These are phyloP conservation scores for Aureobasidium pullulans DNA, from an alignment of 2,329 filamentous ascomycete species.

Conservation along the genomic window DNA sequence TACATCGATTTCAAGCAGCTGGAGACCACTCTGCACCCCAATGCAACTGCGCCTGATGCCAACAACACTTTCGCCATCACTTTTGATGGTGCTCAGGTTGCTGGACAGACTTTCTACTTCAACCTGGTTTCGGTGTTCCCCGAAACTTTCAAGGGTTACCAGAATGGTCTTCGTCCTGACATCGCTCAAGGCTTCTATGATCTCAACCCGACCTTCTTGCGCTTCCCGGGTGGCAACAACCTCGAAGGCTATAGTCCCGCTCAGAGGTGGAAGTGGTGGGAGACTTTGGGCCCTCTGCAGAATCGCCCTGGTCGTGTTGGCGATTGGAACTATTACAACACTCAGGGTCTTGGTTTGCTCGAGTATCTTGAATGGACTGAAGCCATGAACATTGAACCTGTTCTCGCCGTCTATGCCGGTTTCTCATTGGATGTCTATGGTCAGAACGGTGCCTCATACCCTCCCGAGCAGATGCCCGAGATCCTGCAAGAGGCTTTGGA, in stretches of 20 bases:
- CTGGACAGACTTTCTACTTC: conserved; percentile 40
- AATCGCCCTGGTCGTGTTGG: conserved; percentile 40
- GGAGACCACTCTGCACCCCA: conserved; percentile 34
- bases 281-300: conserved; percentile 43
- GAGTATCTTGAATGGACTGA: conserved; percentile 54
- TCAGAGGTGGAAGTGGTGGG: conserved; percentile 44
- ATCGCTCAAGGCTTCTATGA: conserved; percentile 40
- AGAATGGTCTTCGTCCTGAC: conserved; percentile 45
- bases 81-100: conserved; percentile 38
- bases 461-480: conserved; percentile 29
- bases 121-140: conserved; percentile 48
- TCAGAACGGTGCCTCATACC: conserved; percentile 29
- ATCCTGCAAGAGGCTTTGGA: conserved; percentile 53
- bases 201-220: conserved; percentile 39
- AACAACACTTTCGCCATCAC: conserved; percentile 48
- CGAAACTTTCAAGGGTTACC: conserved; percentile 46
- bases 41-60: conserved; percentile 36
- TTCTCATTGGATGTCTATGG: conserved; percentile 38
- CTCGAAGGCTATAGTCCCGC: conserved; percentile 34
- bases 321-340: conserved; percentile 53
- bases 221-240: conserved; percentile 48
- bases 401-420: conserved; percentile 51
- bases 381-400: conserved; percentile 48
- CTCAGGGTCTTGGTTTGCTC: conserved; percentile 52
- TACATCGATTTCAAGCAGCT: conserved; percentile 22